These are phyloP conservation scores for Erysimum cheiri DNA, from an alignment of 441 rosid genomes.

Conservation along the genomic window DNA sequence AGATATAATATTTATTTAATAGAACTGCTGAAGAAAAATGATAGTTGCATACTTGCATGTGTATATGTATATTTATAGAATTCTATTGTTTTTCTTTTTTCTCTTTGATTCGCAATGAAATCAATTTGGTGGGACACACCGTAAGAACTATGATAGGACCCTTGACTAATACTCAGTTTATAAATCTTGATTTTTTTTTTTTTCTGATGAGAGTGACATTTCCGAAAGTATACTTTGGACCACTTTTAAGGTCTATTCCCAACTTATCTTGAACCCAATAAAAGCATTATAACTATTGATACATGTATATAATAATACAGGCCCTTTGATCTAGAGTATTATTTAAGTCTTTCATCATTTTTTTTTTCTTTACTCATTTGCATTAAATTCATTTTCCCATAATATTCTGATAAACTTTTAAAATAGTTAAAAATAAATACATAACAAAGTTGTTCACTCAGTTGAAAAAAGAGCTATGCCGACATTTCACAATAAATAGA, in stretches of 20 bases:
- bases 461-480: neutral
- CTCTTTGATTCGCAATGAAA: conserved; percentile 33
- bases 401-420: neutral
- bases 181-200: conserved; percentile 32
- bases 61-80: conserved; percentile 14
- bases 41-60: conserved; percentile 32
- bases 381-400: too few species aligned
- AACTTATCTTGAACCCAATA: conserved; percentile 41
- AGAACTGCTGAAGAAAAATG: conserved; percentile 8
- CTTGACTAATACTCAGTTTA: conserved; percentile 42
- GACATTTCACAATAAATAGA: neutral
- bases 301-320: neutral
- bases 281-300: conserved; percentile 30
- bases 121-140: conserved; percentile 43
- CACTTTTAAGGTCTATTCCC: conserved; percentile 47
- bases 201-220: conserved; percentile 45
- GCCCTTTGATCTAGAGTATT: neutral
- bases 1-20: neutral
- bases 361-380: neutral
- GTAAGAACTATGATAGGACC: conserved; percentile 42
- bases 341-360: conserved; percentile 1
- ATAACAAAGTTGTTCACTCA: too few species aligned
- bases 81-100: neutral
- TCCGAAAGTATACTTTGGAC: conserved; percentile 48
- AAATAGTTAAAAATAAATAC: neutral